These are phyloP conservation scores for Nothopassalora personata DNA, from an alignment of 2,329 filamentous ascomycete species.

Conservation along the genomic window DNA sequence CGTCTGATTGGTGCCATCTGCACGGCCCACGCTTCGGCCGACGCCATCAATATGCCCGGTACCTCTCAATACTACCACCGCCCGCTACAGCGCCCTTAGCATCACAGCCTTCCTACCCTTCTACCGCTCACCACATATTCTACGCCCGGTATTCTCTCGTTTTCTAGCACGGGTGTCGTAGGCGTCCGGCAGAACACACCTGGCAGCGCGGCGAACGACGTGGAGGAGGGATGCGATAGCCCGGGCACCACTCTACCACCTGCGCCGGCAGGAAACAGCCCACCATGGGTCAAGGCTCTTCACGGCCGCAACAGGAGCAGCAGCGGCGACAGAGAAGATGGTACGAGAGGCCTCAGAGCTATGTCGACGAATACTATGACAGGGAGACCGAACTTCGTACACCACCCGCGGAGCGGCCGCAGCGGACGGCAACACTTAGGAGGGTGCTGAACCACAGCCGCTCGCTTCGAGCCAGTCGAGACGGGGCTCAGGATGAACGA, in stretches of 20 bases:
- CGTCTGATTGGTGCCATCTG: background rate
- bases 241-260: background rate
- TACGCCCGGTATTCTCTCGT: background rate
- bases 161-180: background rate
- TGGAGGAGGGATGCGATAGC: slow-evolving; percentile 9
- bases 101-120: background rate
- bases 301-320: slow-evolving; percentile 23
- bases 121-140: background rate
- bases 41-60: background rate
- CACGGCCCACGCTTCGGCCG: background rate
- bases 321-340: background rate
- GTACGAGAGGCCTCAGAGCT: background rate
- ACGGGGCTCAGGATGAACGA: background rate
- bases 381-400: background rate
- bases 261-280: slow-evolving; percentile 1
- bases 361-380: background rate
- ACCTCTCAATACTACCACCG: background rate
- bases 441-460: background rate
- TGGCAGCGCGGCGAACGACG: background rate
- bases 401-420: background rate
- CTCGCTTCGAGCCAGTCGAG: background rate
- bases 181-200: background rate
- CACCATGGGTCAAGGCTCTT: slow-evolving; percentile 32
- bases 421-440: background rate
- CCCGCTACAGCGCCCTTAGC: background rate